Percentiles rank a stretch among this genome's conserved stretches.
Conservation (phyloP, 2,329 filamentous ascomycete species). For the Xylariaceae sp. region DNA sequence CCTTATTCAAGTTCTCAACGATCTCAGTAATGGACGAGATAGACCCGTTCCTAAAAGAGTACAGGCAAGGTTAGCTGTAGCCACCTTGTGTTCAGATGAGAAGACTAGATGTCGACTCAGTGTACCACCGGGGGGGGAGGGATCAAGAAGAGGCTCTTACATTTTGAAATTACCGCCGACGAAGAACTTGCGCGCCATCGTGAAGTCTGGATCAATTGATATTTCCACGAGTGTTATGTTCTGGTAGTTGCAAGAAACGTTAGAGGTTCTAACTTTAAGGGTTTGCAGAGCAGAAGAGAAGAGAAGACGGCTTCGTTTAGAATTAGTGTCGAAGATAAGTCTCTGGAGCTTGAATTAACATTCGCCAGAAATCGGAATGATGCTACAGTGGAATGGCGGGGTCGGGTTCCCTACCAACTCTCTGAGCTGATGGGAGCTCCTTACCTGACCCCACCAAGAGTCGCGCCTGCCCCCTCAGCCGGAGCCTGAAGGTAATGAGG, state of each 20-base stretch:
- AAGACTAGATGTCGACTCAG: too few species aligned
- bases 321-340: not conserved
- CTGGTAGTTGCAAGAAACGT: not conserved
- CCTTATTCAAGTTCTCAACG: conserved; percentile 85
- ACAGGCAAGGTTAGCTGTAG: conserved; percentile 15
- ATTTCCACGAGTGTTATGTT: not conserved
- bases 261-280: not conserved
- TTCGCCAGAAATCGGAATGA: conserved; percentile 3
- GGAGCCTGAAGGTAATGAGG: too few species aligned
- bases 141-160: conserved; percentile 57
- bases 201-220: conserved; percentile 46
- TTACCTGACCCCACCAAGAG: conserved; percentile 10
- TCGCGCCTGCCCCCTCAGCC: too few species aligned
- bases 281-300: not conserved
- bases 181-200: conserved; percentile 94
- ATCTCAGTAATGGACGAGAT: conserved; percentile 89
- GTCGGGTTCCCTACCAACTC: not conserved
- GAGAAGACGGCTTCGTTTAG: not conserved
- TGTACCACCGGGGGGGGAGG: conserved; percentile 6
- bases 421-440: conserved; percentile 8
- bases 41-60: conserved; percentile 80
- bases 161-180: conserved; percentile 99
- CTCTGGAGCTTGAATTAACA: not conserved
- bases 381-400: not conserved
- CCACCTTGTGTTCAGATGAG: not conserved